Base-by-base conservation (phyloP, 148 eudicot genomes). In the Vaccinium darrowii region DNA sequence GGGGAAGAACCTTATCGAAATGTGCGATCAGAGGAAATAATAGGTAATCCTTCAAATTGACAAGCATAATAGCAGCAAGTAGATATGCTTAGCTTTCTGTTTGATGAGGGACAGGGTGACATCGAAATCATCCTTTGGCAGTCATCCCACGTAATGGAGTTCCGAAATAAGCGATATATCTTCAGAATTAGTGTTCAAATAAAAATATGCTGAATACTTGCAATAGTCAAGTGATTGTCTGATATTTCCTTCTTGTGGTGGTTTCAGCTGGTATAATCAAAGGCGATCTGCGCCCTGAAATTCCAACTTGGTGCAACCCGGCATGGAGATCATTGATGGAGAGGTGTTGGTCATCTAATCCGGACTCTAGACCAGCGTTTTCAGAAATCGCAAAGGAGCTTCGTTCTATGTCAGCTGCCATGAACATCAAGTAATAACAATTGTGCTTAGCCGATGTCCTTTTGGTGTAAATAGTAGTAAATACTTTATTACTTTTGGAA, bases 321-420 rank as follows among this genome's bases (percentile, higher is more conserved):
- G 84, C 74, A 23, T 92, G 93, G 92, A 90, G 88, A 78, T 87
- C 86, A 15, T 87, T 92, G 79, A 89, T 90, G 91, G 91, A 89
- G 87, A 88, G 86, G 63, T 90, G 91, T 56, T 92, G 92, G 92
- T 86, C 89, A 15, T 81, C 87, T 1, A 83, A 81, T 43, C 89
- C 89, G 6, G 82, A 47, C 39, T 49, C 76, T 25, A 81, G 89
- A 78, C 89, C 89, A 18, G 21, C 84, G 1, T 87, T 87, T 74
- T 81, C 84, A 21, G 87, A 87, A 25, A 77, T 87, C 12, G 79
- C 87, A 9, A 84, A 84, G 82, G 86, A 87, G 74, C 82, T 87
- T 13, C 82, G 89, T 30, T 49, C 87, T 36, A 84, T 87, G 87
- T 80, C 87, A 57, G 62, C 79, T 2, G 53, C 86, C 25, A 65